Evolutionary conservation across 2,329 filamentous ascomycete genomes (phyloP).

Genomic region (Bipolaris sorokiniana): DNA sequence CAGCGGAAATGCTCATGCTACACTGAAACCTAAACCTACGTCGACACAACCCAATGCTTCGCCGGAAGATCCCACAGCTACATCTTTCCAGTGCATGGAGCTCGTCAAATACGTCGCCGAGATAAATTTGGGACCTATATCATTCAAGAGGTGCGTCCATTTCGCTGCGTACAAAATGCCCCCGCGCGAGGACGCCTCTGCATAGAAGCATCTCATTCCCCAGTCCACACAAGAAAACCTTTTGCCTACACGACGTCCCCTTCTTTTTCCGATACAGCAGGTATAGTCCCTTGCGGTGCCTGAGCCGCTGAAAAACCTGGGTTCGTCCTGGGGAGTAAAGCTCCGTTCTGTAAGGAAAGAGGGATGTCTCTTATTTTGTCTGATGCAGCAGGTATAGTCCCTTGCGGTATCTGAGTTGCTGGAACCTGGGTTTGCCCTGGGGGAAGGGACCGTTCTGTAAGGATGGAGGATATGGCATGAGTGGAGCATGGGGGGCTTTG

Average conservation of each 20-base stretch:
- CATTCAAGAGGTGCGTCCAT: not conserved
- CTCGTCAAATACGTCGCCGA: not conserved
- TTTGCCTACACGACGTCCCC: constrained; percentile 5
- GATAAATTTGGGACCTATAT: not conserved
- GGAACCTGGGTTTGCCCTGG: not conserved
- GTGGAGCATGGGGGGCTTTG: not conserved
- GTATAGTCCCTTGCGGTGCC: no score
- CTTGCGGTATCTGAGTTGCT: constrained; percentile 10
- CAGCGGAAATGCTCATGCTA: not conserved
- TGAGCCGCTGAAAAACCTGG: no score
- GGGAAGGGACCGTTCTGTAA: constrained; percentile 4
- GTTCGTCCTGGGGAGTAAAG: no score
- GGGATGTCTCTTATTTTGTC: no score
- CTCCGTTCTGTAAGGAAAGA: no score
- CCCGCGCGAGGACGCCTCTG: no score
- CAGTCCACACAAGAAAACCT: no score
- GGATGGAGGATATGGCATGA: not conserved
- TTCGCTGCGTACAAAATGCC: not conserved
- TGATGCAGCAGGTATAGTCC: constrained; percentile 15
- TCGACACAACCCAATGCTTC: not conserved
- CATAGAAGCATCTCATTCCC: no score
- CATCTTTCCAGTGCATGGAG: not conserved
- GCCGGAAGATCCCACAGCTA: no score
- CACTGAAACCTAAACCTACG: not conserved
- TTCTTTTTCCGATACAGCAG: no score